Percentiles rank a stretch among this genome's conserved stretches.
Evolutionary conservation across 148 eudicot species (phyloP).

Genomic region (Euryodendron excelsum): DNA sequence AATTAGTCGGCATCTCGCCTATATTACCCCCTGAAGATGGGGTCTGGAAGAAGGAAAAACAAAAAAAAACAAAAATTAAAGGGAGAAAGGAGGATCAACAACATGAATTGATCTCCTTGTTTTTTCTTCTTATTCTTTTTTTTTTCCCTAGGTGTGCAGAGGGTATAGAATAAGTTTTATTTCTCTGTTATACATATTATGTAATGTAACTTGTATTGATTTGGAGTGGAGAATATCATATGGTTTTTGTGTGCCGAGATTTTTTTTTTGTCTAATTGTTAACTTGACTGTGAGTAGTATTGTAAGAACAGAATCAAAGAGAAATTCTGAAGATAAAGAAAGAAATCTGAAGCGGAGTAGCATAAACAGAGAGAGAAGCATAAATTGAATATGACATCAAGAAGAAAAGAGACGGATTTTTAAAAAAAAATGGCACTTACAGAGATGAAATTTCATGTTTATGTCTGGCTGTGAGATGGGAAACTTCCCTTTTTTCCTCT

Average conservation of each 20-base stretch:
- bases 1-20: constrained; percentile 69
- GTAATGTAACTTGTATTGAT: constrained; percentile 28
- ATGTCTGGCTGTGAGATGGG: not conserved
- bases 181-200: constrained; percentile 17
- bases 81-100: constrained; percentile 42
- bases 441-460: not conserved
- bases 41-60: constrained; percentile 19
- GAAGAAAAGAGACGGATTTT: constrained; percentile 1
- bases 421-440: constrained; percentile 6
- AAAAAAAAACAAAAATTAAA: constrained; percentile 5
- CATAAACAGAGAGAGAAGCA: not conserved
- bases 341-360: not conserved
- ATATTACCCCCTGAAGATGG: constrained; percentile 28
- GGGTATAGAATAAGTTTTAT: constrained; percentile 40
- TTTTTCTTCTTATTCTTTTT: constrained; percentile 17
- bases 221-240: constrained; percentile 40
- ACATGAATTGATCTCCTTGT: constrained; percentile 39
- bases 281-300: not conserved
- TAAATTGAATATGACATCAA: not conserved
- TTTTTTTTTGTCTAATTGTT: not conserved
- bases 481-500: constrained; percentile 6
- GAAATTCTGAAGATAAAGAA: not conserved
- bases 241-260: constrained; percentile 37
- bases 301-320: not conserved
- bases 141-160: constrained; percentile 40